Evolutionary conservation across 306 rosid species (phyloP), one percentile per base, ranked within the genome.

Genomic region (Ziziphus jujuba): DNA sequence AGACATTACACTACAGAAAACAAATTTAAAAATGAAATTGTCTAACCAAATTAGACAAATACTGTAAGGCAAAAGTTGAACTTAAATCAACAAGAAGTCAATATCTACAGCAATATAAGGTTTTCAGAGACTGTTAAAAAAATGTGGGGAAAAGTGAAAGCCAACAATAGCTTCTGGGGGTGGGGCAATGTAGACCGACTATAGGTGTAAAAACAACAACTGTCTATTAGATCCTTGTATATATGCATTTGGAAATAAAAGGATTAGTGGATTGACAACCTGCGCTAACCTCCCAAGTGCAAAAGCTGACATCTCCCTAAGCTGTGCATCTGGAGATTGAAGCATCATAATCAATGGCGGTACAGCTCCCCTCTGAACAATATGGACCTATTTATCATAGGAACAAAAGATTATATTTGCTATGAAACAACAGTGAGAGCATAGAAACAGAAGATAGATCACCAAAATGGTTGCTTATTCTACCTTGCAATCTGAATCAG

Each of bases 401-500:
- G 12, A 40, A 8, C 12, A 40, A 40, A 40, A 40, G 45, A 40
- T 40, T 5, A 24, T 36, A 33, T 38, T 19, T 35, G n/a, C 8
- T 4, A 31, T 19, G 9, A 70, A 16, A 76, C 38, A 66, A 20
- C 49, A 7, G 36, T 43, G 9, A 38, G 24, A 6, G 40, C 22
- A 63, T 35, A 20, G 25, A 66, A 38, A 15, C 20, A 9, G 28
- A 9, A 21, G n/a, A 59, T 59, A 33, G 52, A 73, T 50, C 60
- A 23, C 54, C 34, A 49, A 58, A 22, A 71, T 20, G 65, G 11
- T 61, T 61, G 6, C 12, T 36, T 16, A 48, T 5, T 15, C 21
- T 33, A 87, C 96, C 96, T 85, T 87, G 87, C 82, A 83, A 45
- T 87, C 86, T 35, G 95, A 75, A 70, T 87, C 91, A 25, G 80